Base-by-base conservation (phyloP, 2,329 filamentous ascomycete species). In the Beauveria sp. region DNA sequence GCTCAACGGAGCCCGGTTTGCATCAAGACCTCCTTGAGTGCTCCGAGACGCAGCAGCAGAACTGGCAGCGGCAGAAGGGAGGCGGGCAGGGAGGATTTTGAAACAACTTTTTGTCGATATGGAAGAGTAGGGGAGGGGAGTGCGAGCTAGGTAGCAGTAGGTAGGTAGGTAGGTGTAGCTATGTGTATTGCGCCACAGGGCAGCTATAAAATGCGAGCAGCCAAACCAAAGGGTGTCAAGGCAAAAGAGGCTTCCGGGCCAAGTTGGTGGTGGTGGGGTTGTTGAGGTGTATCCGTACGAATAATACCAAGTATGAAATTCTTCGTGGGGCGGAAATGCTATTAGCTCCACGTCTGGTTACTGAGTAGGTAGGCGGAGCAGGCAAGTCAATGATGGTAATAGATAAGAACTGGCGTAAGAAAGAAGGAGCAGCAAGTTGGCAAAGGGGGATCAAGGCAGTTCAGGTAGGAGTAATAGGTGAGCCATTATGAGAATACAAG, bases 311-410 rank as follows among this genome's bases (percentile, higher is more conserved):
- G 34, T 38, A 38, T 38, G 12, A 38, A 38, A 5, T 14, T 50
- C 45, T n/a, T 58, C 34, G 55, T 58, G 55, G 55, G 55, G 55
- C 55, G n/a, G 46, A 16, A n/a, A 50, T 42, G 9, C 28, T 50
- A 10, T 40, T 26, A 50, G 55, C 55, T 58, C 45, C 55, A 42
- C 55, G 55, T 50, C 12, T 5, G 16, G 34, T 38, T 16, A 38
- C 14, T 38, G 34, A 38, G 34, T 38, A 34, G 31, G 45, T 28
- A 26, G 45, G 45, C 43, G 54, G 54, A 57, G 54, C 43, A 42
- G 45, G 22, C 46, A 38, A 38, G 34, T 38, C 31, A 58, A 58
- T 58, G 46, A 42, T 7, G 14, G 34, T 50, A 58, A 58, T 26
- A 14, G 22, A n/a, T 49, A 50, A 24, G 45, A 50, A 50, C 24